These are phyloP conservation scores for Psilocybe tampanensis DNA, from an alignment of 768 basidiomycete genomes.

Conservation along the genomic window DNA sequence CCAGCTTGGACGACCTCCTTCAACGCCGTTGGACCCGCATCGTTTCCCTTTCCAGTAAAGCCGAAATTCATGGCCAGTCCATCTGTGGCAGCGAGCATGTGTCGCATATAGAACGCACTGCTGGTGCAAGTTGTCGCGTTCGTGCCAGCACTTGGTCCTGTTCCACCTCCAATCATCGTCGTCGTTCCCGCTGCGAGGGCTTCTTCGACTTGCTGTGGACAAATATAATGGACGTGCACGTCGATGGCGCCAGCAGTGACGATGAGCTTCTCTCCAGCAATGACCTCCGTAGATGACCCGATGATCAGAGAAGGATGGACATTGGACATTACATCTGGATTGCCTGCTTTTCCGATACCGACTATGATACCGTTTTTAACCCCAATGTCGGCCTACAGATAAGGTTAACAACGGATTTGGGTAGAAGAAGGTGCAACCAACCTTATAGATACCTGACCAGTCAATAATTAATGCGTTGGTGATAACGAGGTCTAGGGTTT, in stretches of 20 bases:
- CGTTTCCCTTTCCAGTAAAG: slow-evolving; percentile 97
- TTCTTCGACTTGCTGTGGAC: slow-evolving; percentile 89
- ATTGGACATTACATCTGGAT: slow-evolving; percentile 88
- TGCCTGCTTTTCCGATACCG: slow-evolving; percentile 97
- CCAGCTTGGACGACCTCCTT: slow-evolving; percentile 85
- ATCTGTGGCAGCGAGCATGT: slow-evolving; percentile 94
- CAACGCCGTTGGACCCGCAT: slow-evolving; percentile 71
- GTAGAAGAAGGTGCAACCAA: slow-evolving; percentile 22
- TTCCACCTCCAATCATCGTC: slow-evolving; percentile 95
- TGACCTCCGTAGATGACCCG: slow-evolving; percentile 91
- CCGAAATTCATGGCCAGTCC: slow-evolving; percentile 88
- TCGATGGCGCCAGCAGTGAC: slow-evolving; percentile 94
- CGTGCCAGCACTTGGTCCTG: slow-evolving; percentile 88
- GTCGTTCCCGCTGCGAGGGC: slow-evolving; percentile 84
- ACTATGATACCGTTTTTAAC: slow-evolving; percentile 80
- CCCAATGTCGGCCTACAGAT: slow-evolving; percentile 86
- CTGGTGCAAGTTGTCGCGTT: slow-evolving; percentile 96
- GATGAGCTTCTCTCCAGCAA: slow-evolving; percentile 94
- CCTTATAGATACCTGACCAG: slow-evolving; percentile 96
- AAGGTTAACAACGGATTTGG: not conserved
- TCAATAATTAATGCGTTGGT: slow-evolving; percentile 95
- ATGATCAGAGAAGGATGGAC: slow-evolving; percentile 75
- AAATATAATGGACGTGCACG: slow-evolving; percentile 93
- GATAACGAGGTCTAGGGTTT: slow-evolving; percentile 88
- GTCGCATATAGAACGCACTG: slow-evolving; percentile 83